phyloP scores from a whole-genome alignment of 495 filamentous ascomycete genomes.

The Daldinia decipiens region DNA sequence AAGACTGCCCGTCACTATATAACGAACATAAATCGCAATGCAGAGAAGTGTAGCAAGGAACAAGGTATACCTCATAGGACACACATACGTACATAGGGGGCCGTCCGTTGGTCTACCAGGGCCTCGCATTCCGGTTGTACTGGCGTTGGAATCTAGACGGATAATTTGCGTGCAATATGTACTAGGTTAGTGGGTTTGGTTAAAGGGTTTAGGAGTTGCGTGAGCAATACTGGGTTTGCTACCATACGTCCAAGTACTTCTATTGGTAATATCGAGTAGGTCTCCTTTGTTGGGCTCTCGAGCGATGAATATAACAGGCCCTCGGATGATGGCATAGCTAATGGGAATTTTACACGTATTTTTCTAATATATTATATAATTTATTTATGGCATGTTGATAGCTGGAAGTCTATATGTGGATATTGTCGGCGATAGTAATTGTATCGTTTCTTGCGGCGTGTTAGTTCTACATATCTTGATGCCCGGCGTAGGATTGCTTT shows the following conservation, averaged over 20 bases:
- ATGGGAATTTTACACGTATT: constrained; percentile 21
- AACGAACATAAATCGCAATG: constrained; percentile 5
- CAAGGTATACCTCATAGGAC: constrained; percentile 8
- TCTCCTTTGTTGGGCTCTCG: constrained; percentile 25
- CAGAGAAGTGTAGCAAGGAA: background rate
- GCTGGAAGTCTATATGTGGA: background rate
- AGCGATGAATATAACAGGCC: background rate
- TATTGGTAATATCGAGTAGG: constrained; percentile 15
- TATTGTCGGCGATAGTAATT: background rate
- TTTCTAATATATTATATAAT: constrained; percentile 10
- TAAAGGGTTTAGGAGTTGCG: constrained; percentile 14
- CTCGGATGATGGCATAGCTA: constrained; percentile 27
- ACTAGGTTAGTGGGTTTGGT: background rate
- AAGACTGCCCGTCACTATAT: background rate
- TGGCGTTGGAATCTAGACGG: constrained; percentile 35
- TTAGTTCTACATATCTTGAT: background rate
- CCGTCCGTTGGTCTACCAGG: constrained; percentile 4
- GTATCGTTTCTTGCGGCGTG: background rate
- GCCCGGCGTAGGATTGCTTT: background rate
- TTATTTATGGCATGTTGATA: background rate
- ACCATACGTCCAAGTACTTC: background rate
- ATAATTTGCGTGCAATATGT: constrained; percentile 19
- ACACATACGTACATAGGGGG: constrained; percentile 24
- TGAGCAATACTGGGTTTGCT: constrained; percentile 7
- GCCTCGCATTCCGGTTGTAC: constrained; percentile 1